A percentile compares a stretch with the other conserved stretches of the same genome.
Evolutionary conservation across 2,329 filamentous ascomycete species (phyloP).

Genomic region (Paracorniculantispora psalliotae): DNA sequence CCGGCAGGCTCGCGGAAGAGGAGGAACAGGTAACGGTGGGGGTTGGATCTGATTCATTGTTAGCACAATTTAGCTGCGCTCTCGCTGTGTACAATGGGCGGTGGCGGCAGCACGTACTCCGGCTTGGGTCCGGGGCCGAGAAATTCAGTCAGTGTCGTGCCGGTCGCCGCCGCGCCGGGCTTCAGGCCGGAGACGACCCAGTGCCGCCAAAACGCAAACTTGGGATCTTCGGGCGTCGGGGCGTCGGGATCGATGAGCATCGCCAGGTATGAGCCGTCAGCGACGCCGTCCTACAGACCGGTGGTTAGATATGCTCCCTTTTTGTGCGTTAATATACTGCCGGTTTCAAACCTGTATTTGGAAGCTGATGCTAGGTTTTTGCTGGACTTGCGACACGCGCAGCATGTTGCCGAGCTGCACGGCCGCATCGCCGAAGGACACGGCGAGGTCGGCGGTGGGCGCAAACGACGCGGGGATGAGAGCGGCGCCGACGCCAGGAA

Average conservation of each 20-base stretch:
- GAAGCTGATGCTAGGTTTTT: constrained; percentile 34
- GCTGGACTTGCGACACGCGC: constrained; percentile 31
- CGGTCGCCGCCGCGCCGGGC: constrained; percentile 28
- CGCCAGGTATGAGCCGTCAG: constrained; percentile 36
- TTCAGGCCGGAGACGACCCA: constrained; percentile 43
- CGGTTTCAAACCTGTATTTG: constrained; percentile 25
- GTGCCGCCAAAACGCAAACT: constrained; percentile 52
- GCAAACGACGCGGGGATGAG: constrained; percentile 39
- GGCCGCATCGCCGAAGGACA: constrained; percentile 31
- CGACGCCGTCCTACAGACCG: constrained; percentile 18
- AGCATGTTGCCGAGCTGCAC: constrained; percentile 36
- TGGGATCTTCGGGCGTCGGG: constrained; percentile 49
- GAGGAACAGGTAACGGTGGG: constrained; percentile 43
- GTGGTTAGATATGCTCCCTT: background rate
- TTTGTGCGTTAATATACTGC: background rate
- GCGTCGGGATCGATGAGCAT: constrained; percentile 51
- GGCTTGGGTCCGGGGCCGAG: constrained; percentile 42
- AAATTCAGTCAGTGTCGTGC: constrained; percentile 34
- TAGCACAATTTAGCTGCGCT: too few relatives aligned
- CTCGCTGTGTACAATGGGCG: too few relatives aligned
- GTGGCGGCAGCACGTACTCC: constrained; percentile 29
- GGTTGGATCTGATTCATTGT: constrained; percentile 34
- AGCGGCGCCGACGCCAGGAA: constrained; percentile 33
- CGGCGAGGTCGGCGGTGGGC: constrained; percentile 34
- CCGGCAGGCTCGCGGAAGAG: constrained; percentile 36